Evolutionary conservation across 495 filamentous ascomycete genomes (phyloP), one percentile per base, ranked within the genome.

Genomic region (Penicillium verhagenii): DNA sequence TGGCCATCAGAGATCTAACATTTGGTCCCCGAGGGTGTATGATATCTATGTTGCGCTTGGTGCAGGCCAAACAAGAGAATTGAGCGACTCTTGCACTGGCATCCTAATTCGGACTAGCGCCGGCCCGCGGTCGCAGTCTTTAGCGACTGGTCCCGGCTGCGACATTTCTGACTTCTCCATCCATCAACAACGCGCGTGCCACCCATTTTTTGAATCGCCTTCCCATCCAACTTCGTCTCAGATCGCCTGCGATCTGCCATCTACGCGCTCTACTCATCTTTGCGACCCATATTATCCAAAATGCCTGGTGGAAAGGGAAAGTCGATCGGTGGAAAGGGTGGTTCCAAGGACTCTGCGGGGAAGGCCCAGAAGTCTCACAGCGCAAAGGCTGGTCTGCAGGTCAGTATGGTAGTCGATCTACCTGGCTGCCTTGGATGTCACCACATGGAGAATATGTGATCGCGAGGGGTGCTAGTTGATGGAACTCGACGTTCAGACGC

Each of bases 301-400:
- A 88, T 88, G 85, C 79, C 91, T 71, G 91, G 91, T 59, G 91
- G 91, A 78, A 96, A 96, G 79, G 91, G 91, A 78, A 96, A 96
- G 80, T 92, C 89, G 54, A 87, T 92, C 57, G 90, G 91, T 63
- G 94, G 95, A 66, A 97, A 98, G 86, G 94, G 88, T 52, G 89
- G 90, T 66, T 88, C 85, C 47, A 84, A 81, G 65, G 82, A 83
- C 76, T 80, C 71, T 72, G 79, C 81, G 65, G 80, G 82, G 72
- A 96, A 97, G 81, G 88, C 90, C 65, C 92, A 97, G 74, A 93
- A 97, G 78, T 96, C 92, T 66, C 94, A 98, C 80, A 97, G 93
- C 63, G 91, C 91, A 65, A 96, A 97, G 76, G 94, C 94, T 74
- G 94, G 94, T 73, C 83, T 98, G 67, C 94, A 98, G 88, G 94